These are phyloP conservation scores for Claviceps fusiformis DNA, from an alignment of 2,329 filamentous ascomycete genomes.

Conservation along the genomic window DNA sequence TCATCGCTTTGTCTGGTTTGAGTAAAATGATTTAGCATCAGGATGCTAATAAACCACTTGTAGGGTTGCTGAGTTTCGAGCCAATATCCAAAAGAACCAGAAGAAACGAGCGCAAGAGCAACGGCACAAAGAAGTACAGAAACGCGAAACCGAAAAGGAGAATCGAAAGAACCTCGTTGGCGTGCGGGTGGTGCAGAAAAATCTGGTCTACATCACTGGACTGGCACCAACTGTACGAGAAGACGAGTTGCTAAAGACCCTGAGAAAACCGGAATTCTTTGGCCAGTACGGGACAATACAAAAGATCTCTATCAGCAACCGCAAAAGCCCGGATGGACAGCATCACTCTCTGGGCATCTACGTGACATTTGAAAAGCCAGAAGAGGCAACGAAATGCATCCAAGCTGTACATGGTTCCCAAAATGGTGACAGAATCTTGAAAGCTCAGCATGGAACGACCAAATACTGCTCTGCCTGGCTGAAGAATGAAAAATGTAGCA, in stretches of 20 bases:
- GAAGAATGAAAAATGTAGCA: conserved; percentile 85
- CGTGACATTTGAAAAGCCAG: conserved; percentile 89
- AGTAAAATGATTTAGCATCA: neutral
- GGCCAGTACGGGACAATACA: conserved; percentile 97
- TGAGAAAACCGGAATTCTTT: conserved; percentile 87
- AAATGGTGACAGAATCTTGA: conserved; percentile 75
- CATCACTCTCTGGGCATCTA: conserved; percentile 92
- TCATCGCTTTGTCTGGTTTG: neutral
- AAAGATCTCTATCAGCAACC: conserved; percentile 97
- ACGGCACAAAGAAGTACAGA: conserved; percentile 89
- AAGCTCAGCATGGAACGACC: conserved; percentile 74
- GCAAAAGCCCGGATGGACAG: conserved; percentile 61
- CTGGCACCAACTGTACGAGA: conserved; percentile 84
- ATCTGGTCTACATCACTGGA: conserved; percentile 94
- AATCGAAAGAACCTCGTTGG: conserved; percentile 93
- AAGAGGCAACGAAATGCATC: conserved; percentile 83
- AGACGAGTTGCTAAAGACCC: conserved; percentile 78
- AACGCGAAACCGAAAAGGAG: conserved; percentile 88
- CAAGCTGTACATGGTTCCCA: conserved; percentile 81
- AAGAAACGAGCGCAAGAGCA: conserved; percentile 75
- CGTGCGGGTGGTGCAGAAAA: conserved; percentile 93
- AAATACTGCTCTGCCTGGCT: conserved; percentile 98
- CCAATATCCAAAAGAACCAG: conserved; percentile 75
- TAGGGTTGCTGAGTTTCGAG: conserved; percentile 61
- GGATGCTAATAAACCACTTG: conserved; percentile 4